Conservation (phyloP, 345 rosid genomes). For the Melaleuca quinquenervia region DNA sequence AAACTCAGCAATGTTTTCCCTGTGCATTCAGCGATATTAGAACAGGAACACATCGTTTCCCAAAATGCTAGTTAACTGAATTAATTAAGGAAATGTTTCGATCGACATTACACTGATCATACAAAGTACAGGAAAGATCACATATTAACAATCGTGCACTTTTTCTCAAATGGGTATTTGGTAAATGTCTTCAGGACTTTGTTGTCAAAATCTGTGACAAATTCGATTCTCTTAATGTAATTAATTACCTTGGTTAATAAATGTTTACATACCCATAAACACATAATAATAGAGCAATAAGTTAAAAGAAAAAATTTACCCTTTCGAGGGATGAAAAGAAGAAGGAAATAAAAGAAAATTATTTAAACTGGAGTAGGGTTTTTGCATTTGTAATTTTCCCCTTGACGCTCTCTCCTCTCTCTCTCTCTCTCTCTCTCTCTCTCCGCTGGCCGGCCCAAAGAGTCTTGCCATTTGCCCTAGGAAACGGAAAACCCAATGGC, state of each 20-base stretch:
- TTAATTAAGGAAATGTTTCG: too few relatives aligned
- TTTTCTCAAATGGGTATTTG: neutral
- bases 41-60: neutral
- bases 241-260: neutral
- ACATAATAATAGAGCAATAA: neutral
- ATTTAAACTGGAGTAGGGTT: neutral
- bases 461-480: neutral
- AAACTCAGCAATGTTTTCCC: too few relatives aligned
- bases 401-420: too few relatives aligned
- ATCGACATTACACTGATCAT: neutral
- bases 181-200: neutral
- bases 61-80: fast-evolving
- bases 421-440: too few relatives aligned
- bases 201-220: neutral
- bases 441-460: neutral
- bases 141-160: neutral
- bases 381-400: neutral
- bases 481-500: neutral
- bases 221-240: neutral
- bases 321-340: neutral
- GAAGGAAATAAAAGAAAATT: neutral
- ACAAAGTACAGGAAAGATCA: neutral
- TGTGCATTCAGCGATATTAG: fast-evolving
- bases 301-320: neutral
- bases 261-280: neutral